Base-by-base conservation (phyloP, 306 rosid genomes). In the Sicyos edulis region DNA sequence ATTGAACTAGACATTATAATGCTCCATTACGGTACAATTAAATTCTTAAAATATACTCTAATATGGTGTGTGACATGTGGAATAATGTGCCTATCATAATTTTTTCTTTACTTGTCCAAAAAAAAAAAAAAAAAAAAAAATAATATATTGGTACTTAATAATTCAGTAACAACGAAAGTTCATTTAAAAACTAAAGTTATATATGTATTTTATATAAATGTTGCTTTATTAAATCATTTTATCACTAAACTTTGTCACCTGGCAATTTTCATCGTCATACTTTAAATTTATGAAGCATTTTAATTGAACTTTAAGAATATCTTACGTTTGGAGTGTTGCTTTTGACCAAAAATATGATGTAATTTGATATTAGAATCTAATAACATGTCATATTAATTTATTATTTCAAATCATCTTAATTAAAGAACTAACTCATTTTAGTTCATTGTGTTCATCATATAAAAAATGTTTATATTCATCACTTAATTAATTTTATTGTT, bases 111-210 rank as follows among this genome's bases (percentile, higher is more conserved):
- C 61, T 55, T 15, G 17, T 56, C 24, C n/a, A n/a, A n/a, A n/a
- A n/a, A n/a, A n/a, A n/a, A n/a, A n/a, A n/a, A n/a, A n/a, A n/a
- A n/a, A n/a, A n/a, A n/a, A n/a, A n/a, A n/a, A n/a, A 56, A 22
- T n/a, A 57, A 57, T 57, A 57, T 57, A 57, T 22, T 57, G 14
- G 63, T 56, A 57, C 34, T 24, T 57, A 42, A 57, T 22, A 57
- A 22, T 57, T 57, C 17, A 57, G 40, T 57, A 57, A 57, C 29
- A 57, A 57, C 12, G 11, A 12, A 34, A 57, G n/a, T 57, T 57
- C 16, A 57, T 57, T 57, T 57, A 57, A 32, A 32, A 32, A 32
- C 37, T 32, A 32, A 32, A 32, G 62, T 57, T 22, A 22, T 3
- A 10, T 9, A 11, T 24, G 1, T 51, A 40, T 42, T 37, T 20